Percentiles rank a stretch among this genome's conserved stretches.
These are phyloP conservation scores for Nannochloris sp. DNA, from an alignment of 139 green algal genomes.

Conservation along the genomic window DNA sequence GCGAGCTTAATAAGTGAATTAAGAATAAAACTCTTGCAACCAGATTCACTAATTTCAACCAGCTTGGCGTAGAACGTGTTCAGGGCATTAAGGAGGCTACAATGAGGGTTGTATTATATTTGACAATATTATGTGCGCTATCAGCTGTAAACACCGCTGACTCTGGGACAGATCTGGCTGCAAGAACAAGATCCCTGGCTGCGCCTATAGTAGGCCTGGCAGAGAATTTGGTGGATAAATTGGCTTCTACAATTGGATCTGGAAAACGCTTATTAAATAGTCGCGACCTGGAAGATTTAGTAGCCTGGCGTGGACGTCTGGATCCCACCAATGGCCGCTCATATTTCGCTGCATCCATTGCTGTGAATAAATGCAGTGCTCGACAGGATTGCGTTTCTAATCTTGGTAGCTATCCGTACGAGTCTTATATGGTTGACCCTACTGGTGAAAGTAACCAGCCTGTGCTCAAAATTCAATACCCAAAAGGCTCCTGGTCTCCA, in stretches of 20 bases:
- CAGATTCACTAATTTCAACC: too few relatives aligned
- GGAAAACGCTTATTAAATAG: not conserved
- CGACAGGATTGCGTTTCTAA: not conserved
- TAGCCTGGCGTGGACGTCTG: not conserved
- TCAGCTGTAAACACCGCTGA: too few relatives aligned
- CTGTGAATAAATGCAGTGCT: not conserved
- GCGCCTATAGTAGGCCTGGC: not conserved
- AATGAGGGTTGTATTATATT: too few relatives aligned
- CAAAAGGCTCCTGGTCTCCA: conserved; percentile 14
- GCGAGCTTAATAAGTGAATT: too few relatives aligned
- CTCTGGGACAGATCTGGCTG: too few relatives aligned
- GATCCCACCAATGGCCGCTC: not conserved
- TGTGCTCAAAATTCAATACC: conserved; percentile 7
- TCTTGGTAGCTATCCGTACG: conserved; percentile 9
- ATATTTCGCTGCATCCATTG: not conserved
- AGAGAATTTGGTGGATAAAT: not conserved
- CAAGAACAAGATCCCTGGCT: too few relatives aligned
- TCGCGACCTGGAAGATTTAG: conserved; percentile 2
- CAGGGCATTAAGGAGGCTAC: too few relatives aligned
- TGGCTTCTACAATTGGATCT: not conserved
- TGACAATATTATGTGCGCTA: too few relatives aligned
- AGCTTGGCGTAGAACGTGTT: too few relatives aligned
- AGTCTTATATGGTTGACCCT: not conserved
- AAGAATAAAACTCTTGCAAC: too few relatives aligned
- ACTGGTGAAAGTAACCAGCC: conserved; percentile 4